Evolutionary conservation across 2,329 filamentous ascomycete species (phyloP).

Genomic region (Orbilia ellipsospora): DNA sequence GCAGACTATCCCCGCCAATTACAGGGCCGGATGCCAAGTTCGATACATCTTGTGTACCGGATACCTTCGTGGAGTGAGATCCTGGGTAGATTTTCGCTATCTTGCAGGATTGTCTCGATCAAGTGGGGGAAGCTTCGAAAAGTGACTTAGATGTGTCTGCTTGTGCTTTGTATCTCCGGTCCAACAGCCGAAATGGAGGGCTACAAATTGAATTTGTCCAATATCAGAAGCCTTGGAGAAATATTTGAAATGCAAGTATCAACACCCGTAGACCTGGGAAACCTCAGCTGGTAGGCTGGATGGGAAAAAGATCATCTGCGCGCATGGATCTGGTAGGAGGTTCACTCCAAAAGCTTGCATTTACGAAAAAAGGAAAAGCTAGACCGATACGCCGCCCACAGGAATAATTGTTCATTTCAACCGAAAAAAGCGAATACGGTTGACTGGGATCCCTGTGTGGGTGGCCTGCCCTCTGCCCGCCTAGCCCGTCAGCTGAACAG

Average conservation of each 20-base stretch:
- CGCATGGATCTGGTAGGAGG: constrained; percentile 44
- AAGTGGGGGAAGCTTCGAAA: too few relatives aligned
- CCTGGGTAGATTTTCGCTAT: too few relatives aligned
- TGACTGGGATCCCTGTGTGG: constrained; percentile 19
- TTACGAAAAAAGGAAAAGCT: too few relatives aligned
- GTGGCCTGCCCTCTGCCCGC: constrained; percentile 45
- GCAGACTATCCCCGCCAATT: constrained; percentile 44
- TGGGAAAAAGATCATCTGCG: constrained; percentile 18
- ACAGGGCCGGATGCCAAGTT: constrained; percentile 2
- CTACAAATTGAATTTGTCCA: constrained; percentile 34
- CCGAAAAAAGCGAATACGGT: constrained; percentile 50
- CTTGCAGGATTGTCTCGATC: too few relatives aligned
- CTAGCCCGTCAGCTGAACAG: constrained; percentile 55
- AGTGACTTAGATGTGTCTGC: neutral
- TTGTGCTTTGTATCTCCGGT: constrained; percentile 31
- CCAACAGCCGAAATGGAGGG: constrained; percentile 24
- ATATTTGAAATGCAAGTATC: neutral
- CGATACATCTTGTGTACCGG: too few relatives aligned
- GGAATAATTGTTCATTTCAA: constrained; percentile 54
- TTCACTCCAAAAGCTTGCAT: constrained; percentile 1
- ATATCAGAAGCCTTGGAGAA: constrained; percentile 21
- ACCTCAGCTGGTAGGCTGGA: constrained; percentile 30
- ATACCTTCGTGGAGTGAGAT: too few relatives aligned
- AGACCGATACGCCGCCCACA: constrained; percentile 15
- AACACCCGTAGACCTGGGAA: constrained; percentile 46